Base-by-base conservation (phyloP, 495 filamentous ascomycete species). In the Xylaria venustula region DNA sequence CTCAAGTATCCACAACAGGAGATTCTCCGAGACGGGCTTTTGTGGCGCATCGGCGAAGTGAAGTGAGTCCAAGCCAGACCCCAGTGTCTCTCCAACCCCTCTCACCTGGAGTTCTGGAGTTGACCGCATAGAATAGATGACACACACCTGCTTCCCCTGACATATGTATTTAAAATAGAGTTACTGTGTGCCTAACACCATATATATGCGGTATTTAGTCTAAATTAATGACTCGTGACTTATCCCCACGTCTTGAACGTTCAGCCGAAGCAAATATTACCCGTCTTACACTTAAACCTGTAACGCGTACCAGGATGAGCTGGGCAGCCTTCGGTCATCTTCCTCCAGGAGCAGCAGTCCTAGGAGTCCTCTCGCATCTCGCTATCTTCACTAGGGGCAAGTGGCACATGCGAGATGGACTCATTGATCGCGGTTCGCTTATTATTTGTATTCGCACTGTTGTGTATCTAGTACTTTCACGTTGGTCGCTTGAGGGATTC, bases 361-460 rank as follows among this genome's bases (percentile, higher is more conserved):
- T 45, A 4, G 59, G 58, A 3, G 34, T 42, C 28, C n/a, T 26
- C 32, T 42, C 57, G 34, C 59, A 68, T 57, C 40, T 60, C 30
- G 15, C 40, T 20, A 50, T 65, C 15, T 70, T 67, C 47, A 72
- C 71, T 48, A 52, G 58, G 1, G 67, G 65, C 1, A 68, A 71
- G 45, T 64, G 64, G 51, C 70, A 72, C 48, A 65, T 68, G 59
- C 41, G 66, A 60, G 46, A n/a, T 61, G 7, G 48, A 60, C 6
- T 23, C 19, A 2, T 22, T 70, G 7, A 28, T 68, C 20, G 54
- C 25, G 3, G 20, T 57, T 0, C 62, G 62, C 48, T 52, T 25
- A 44, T 40, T 47, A 17, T 22, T 57, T 57, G 22, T 25, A 9
- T 5, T 51, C 2, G 23, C 26, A 17, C 22, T 49, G 22, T 40